These are phyloP conservation scores for Ephemerocybe angulata DNA, from an alignment of 768 basidiomycete species.

Conservation along the genomic window DNA sequence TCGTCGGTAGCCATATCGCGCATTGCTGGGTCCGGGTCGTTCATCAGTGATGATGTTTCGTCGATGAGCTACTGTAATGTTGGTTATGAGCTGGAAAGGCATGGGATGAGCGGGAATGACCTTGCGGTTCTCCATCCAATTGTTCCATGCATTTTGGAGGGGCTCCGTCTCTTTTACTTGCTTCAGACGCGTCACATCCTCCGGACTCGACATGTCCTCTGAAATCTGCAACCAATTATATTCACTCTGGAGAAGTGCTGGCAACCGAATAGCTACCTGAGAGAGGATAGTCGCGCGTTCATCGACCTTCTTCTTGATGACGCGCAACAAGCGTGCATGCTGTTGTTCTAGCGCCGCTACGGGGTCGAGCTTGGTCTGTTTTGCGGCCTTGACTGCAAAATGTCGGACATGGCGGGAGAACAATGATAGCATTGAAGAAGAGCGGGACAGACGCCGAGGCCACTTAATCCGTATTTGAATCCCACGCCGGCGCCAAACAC, in stretches of 20 bases:
- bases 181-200: constrained; percentile 57
- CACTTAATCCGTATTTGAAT: neutral
- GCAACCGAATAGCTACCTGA: constrained; percentile 38
- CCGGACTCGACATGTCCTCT: constrained; percentile 47
- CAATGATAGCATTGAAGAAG: neutral
- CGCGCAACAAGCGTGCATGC: constrained; percentile 49
- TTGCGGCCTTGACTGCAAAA: neutral
- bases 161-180: constrained; percentile 67
- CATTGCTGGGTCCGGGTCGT: constrained; percentile 74
- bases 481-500: neutral
- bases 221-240: constrained; percentile 39
- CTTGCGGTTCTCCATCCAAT: constrained; percentile 53
- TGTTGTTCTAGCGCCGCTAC: constrained; percentile 28
- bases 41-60: constrained; percentile 58
- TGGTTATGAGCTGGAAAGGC: constrained; percentile 1
- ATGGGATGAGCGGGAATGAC: constrained; percentile 36
- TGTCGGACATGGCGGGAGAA: neutral
- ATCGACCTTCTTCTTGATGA: constrained; percentile 53
- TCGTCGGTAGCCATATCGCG: constrained; percentile 72
- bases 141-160: constrained; percentile 63
- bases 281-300: constrained; percentile 42
- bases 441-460: neutral
- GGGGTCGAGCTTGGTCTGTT: neutral
- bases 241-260: neutral
- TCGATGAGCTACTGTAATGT: constrained; percentile 54